A percentile compares a stretch with the other conserved stretches of the same genome.
Evolutionary conservation across 1,284 basidiomycete genomes (phyloP).

Genomic region (Clitocybe nebularis): DNA sequence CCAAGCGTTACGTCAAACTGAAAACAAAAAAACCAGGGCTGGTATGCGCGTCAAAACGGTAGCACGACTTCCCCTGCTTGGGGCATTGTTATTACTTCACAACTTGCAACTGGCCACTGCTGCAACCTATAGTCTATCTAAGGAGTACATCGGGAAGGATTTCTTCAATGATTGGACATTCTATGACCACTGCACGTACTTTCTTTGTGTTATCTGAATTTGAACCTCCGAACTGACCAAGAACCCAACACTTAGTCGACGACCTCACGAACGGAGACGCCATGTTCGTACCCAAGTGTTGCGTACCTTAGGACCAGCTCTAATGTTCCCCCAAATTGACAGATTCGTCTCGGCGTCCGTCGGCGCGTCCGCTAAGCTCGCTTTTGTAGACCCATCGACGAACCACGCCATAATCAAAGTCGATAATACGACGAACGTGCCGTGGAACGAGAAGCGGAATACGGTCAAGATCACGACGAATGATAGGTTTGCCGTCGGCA

Average conservation of each 20-base stretch:
- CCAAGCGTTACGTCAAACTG: too few relatives aligned
- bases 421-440: slow-evolving; percentile 59
- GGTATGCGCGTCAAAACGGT: too few relatives aligned
- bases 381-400: slow-evolving; percentile 56
- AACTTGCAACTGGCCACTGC: too few relatives aligned
- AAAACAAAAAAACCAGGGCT: too few relatives aligned
- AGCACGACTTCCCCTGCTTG: too few relatives aligned
- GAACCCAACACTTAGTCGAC: too few relatives aligned
- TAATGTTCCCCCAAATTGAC: too few relatives aligned
- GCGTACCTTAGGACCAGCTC: too few relatives aligned
- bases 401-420: slow-evolving; percentile 68
- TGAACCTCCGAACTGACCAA: too few relatives aligned
- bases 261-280: slow-evolving; percentile 71
- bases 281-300: slow-evolving; percentile 36
- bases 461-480: slow-evolving; percentile 62
- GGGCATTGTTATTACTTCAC: too few relatives aligned
- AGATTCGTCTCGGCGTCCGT: slow-evolving; percentile 54
- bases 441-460: slow-evolving; percentile 64
- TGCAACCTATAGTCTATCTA: slow-evolving; percentile 39
- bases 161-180: slow-evolving; percentile 60
- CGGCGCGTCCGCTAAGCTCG: slow-evolving; percentile 48
- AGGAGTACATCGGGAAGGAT: slow-evolving; percentile 44
- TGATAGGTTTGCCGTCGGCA: slow-evolving; percentile 58
- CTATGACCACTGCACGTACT: slow-evolving; percentile 42
- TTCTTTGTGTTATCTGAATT: too few relatives aligned